Evolutionary conservation across 75 land plant species (phyloP).

Genomic region (Cryptomeria japonica): DNA sequence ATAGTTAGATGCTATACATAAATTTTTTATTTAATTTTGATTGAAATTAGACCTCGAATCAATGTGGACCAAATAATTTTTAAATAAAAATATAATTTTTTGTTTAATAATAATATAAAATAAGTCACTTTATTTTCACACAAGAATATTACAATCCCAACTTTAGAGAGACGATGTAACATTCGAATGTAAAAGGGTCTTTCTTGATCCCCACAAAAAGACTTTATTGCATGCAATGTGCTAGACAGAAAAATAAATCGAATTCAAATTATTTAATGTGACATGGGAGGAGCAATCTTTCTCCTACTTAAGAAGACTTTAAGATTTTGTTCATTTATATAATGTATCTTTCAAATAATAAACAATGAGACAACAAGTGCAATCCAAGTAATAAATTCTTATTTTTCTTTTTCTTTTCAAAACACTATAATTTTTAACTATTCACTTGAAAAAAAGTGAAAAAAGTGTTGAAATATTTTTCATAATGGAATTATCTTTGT

Average conservation of each 20-base stretch:
- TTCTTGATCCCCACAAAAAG: neutral
- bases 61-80: neutral
- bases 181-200: neutral
- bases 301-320: too few species aligned
- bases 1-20: neutral
- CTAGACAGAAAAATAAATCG: neutral
- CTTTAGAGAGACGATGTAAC: neutral
- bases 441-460: too few species aligned
- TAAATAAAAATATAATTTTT: neutral
- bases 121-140: too few species aligned
- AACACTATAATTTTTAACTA: too few species aligned
- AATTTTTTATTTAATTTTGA: neutral
- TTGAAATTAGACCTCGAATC: neutral
- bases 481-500: too few species aligned
- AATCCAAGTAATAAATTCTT: too few species aligned
- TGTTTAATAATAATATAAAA: neutral
- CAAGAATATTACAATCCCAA: neutral
- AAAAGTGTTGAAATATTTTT: too few species aligned
- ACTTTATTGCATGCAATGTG: neutral
- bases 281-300: too few species aligned
- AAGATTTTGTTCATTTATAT: too few species aligned
- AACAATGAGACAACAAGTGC: too few species aligned
- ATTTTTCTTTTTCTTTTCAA: too few species aligned
- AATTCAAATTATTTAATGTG: neutral
- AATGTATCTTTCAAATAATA: too few species aligned